Conservation (phyloP, 2,329 filamentous ascomycete species). For the Rhynchosporium graminicola region DNA sequence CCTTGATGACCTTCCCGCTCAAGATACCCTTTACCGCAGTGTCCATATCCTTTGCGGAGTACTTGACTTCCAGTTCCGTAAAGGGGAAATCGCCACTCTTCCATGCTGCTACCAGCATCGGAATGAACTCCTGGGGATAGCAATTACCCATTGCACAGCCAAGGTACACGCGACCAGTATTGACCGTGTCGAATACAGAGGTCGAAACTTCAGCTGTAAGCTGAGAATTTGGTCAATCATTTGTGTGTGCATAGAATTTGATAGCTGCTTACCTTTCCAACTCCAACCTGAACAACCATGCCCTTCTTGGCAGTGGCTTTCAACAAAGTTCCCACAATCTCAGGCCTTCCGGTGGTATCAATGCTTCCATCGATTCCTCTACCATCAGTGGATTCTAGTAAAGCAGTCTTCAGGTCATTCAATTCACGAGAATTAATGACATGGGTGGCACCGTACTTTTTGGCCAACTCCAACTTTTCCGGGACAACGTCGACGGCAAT, state of each 20-base stretch:
- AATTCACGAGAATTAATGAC: constrained; percentile 25
- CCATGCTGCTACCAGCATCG: constrained; percentile 26
- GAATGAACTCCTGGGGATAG: constrained; percentile 32
- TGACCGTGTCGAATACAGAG: constrained; percentile 29
- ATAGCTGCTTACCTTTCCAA: constrained; percentile 15
- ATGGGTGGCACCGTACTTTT: constrained; percentile 45
- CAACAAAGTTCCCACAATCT: constrained; percentile 23
- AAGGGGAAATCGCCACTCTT: constrained; percentile 29
- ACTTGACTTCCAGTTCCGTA: constrained; percentile 28
- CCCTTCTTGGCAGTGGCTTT: constrained; percentile 28
- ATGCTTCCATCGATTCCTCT: constrained; percentile 28
- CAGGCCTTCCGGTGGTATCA: constrained; percentile 27
- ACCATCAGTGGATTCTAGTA: constrained; percentile 22
- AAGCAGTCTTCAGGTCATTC: constrained; percentile 19
- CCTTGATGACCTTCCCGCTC: constrained; percentile 29
- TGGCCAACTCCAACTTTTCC: constrained; percentile 46
- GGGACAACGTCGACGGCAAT: constrained; percentile 50
- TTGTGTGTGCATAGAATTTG: background rate
- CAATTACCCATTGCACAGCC: constrained; percentile 32
- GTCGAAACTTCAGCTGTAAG: constrained; percentile 23
- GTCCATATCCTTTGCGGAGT: constrained; percentile 27
- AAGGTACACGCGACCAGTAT: constrained; percentile 25
- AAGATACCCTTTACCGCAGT: constrained; percentile 26
- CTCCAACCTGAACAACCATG: constrained; percentile 29
- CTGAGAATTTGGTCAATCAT: constrained; percentile 14